Evolutionary conservation across 176 grass and related monocot species (phyloP).

Genomic region (Zoysia japonica): DNA sequence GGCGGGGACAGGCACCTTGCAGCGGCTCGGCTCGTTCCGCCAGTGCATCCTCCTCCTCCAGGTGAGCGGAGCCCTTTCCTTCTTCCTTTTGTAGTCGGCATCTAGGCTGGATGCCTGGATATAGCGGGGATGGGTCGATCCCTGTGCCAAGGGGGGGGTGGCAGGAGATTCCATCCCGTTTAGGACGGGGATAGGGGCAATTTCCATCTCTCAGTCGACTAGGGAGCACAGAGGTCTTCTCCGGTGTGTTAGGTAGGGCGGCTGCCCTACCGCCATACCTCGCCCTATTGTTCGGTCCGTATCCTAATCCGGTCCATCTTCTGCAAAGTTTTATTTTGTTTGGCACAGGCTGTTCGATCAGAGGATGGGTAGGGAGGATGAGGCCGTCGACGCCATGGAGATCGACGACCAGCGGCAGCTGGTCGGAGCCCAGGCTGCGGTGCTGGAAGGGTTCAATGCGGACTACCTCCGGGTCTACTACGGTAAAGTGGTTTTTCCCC

Average conservation of each 20-base stretch:
- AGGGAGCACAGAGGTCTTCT: neutral
- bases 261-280: neutral
- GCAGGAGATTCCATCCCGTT: neutral
- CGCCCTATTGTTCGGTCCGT: neutral
- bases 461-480: constrained; percentile 87
- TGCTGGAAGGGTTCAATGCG: constrained; percentile 49
- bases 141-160: too few relatives aligned
- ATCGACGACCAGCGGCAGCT: constrained; percentile 39
- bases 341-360: neutral
- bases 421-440: constrained; percentile 1
- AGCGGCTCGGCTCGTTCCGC: neutral
- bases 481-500: constrained; percentile 48
- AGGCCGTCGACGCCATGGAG: constrained; percentile 48
- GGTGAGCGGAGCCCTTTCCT: neutral
- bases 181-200: neutral
- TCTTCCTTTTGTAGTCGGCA: neutral
- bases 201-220: neutral
- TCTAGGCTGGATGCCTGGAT: too few relatives aligned
- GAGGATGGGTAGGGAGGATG: constrained; percentile 50
- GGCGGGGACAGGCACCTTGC: neutral
- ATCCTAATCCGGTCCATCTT: neutral
- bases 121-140: neutral
- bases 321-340: neutral
- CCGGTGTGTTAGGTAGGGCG: neutral
- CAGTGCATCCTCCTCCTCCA: neutral